phyloP scores from a whole-genome alignment of 352 stramenopile genomes.

The Globisporangium parvum region DNA sequence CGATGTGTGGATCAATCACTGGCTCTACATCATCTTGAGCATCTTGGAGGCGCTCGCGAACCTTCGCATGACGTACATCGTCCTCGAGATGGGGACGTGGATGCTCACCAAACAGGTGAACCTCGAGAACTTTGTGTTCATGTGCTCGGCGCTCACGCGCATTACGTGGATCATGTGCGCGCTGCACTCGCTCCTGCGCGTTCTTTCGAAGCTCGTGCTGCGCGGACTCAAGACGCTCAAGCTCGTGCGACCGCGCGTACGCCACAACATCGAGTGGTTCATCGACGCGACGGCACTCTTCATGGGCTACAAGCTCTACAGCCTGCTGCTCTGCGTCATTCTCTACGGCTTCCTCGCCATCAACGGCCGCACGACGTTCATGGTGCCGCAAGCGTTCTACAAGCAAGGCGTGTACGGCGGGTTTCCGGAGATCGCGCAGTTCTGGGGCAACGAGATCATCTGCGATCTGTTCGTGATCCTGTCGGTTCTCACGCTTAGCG shows the following conservation, averaged over 20 bases:
- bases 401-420: conserved; percentile 38
- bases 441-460: conserved; percentile 54
- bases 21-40: conserved; percentile 55
- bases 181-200: conserved; percentile 27
- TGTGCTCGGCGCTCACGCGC: conserved; percentile 34
- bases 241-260: conserved; percentile 20
- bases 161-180: conserved; percentile 63
- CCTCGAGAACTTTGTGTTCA: conserved; percentile 53
- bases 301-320: conserved; percentile 59
- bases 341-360: conserved; percentile 32
- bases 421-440: conserved; percentile 23
- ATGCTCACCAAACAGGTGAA: conserved; percentile 48
- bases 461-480: conserved; percentile 40
- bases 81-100: conserved; percentile 41
- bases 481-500: conserved; percentile 22
- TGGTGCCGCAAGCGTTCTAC: conserved; percentile 22
- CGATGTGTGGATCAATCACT: conserved; percentile 67
- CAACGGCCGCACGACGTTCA: conserved; percentile 34
- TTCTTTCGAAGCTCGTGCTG: conserved; percentile 23
- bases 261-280: conserved; percentile 39
- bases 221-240: conserved; percentile 26
- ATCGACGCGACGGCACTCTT: conserved; percentile 43
- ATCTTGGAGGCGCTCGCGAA: conserved; percentile 43
- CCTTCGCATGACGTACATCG: conserved; percentile 37
- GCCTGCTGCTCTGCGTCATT: conserved; percentile 34